These are phyloP conservation scores for Podospora australis DNA, from an alignment of 495 filamentous ascomycete genomes.

Conservation along the genomic window DNA sequence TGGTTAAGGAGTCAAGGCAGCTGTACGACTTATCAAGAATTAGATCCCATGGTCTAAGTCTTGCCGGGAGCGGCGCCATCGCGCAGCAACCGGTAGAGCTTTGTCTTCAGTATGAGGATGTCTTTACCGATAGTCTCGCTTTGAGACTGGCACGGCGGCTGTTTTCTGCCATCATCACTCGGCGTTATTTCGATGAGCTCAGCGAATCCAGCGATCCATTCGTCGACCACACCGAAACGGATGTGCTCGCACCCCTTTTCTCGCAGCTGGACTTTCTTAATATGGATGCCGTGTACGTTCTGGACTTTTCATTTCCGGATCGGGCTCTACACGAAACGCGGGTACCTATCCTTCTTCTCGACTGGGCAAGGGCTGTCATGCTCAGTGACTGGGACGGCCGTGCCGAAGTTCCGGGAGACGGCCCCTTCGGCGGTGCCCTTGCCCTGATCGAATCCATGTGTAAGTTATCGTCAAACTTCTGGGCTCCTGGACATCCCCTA, in stretches of 20 bases:
- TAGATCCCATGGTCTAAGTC: slow-evolving; percentile 38
- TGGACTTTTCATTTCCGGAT: slow-evolving; percentile 43
- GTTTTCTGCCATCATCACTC: slow-evolving; percentile 44
- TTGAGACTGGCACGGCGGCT: slow-evolving; percentile 45
- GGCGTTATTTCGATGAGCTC: slow-evolving; percentile 41
- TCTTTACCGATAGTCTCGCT: slow-evolving; percentile 45
- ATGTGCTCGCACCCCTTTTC: slow-evolving; percentile 42
- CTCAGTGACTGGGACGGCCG: slow-evolving; percentile 73
- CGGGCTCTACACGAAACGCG: slow-evolving; percentile 44
- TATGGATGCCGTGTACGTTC: slow-evolving; percentile 29
- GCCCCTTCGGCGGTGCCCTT: slow-evolving; percentile 65
- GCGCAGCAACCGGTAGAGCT: slow-evolving; percentile 37
- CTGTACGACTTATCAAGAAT: slow-evolving; percentile 49
- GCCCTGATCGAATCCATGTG: slow-evolving; percentile 69
- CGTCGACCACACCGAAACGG: slow-evolving; percentile 25
- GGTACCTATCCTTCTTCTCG: slow-evolving; percentile 55
- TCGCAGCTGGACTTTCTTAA: slow-evolving; percentile 42
- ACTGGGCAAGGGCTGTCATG: slow-evolving; percentile 72
- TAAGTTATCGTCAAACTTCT: slow-evolving; percentile 31
- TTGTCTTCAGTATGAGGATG: slow-evolving; percentile 50
- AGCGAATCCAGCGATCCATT: slow-evolving; percentile 23
- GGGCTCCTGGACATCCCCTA: not conserved
- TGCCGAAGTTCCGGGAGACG: slow-evolving; percentile 57
- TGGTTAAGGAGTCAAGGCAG: slow-evolving; percentile 35
- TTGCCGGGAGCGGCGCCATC: slow-evolving; percentile 29